Conservation (phyloP, 306 rosid genomes). For the Prunus campanulata region DNA sequence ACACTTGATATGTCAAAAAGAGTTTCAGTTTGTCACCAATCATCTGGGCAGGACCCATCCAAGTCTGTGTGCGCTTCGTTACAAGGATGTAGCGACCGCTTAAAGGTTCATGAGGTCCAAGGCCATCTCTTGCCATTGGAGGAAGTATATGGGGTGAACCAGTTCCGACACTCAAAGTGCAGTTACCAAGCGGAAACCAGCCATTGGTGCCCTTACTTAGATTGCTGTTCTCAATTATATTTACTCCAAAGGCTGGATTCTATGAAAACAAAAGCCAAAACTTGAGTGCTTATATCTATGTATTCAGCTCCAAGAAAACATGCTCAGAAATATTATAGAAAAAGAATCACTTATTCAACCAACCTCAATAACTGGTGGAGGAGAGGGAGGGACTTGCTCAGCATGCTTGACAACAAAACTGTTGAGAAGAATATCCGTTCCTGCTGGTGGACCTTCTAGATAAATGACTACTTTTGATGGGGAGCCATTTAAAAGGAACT, state of each 20-base stretch:
- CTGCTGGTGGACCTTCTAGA: constrained; percentile 90
- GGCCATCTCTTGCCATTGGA: constrained; percentile 94
- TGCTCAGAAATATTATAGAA: background rate
- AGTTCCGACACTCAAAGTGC: constrained; percentile 61
- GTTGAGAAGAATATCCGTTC: constrained; percentile 82
- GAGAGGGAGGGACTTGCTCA: constrained; percentile 65
- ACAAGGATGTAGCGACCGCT: constrained; percentile 71
- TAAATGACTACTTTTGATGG: constrained; percentile 72
- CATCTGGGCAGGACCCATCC: constrained; percentile 97
- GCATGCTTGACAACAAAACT: constrained; percentile 79
- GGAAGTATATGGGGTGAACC: constrained; percentile 89
- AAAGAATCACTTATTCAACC: constrained; percentile 14
- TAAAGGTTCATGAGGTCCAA: constrained; percentile 68
- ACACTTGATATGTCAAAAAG: constrained; percentile 80
- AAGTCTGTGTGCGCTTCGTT: constrained; percentile 82
- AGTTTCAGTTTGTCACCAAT: constrained; percentile 77
- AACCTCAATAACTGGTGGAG: constrained; percentile 69
- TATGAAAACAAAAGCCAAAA: constrained; percentile 33
- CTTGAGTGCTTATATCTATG: constrained; percentile 11
- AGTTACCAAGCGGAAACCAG: constrained; percentile 88
- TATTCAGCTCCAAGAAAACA: constrained; percentile 16
- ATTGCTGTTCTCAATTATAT: constrained; percentile 76
- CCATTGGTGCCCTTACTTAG: constrained; percentile 63
- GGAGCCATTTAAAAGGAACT: constrained; percentile 83
- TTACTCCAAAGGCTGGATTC: constrained; percentile 69